These are phyloP conservation scores for Chytridium lagenaria DNA, from an alignment of 371 early-diverging fungal genomes.

Conservation along the genomic window DNA sequence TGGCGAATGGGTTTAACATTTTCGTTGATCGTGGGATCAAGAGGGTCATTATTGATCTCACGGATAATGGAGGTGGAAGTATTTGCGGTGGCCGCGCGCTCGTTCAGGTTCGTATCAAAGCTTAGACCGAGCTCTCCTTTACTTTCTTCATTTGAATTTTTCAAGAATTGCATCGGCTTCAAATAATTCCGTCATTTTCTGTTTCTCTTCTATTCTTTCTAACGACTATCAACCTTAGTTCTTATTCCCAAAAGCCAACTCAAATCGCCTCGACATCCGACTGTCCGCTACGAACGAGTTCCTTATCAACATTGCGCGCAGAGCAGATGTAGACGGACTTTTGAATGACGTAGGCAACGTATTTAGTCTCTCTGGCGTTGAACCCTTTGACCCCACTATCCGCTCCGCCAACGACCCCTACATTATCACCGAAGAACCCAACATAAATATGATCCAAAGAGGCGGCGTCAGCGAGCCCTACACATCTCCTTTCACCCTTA, in stretches of 20 bases:
- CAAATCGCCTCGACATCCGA: not conserved
- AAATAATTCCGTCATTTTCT: too few species aligned
- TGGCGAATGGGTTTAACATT: not conserved
- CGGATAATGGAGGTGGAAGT: not conserved
- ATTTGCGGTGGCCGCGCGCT: not conserved
- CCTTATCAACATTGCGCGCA: not conserved
- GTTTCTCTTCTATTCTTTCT: too few species aligned
- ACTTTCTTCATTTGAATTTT: not conserved
- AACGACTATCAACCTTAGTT: too few species aligned
- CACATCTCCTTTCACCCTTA: not conserved
- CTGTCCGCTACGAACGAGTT: not conserved
- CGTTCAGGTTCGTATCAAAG: not conserved
- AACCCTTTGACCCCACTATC: not conserved
- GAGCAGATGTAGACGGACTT: not conserved
- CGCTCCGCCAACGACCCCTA: not conserved
- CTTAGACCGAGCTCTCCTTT: not conserved
- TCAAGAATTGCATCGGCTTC: too few species aligned
- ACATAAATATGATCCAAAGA: not conserved
- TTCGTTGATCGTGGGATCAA: not conserved
- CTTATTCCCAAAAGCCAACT: not conserved
- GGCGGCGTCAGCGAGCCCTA: slow-evolving; percentile 9
- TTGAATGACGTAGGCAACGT: too few species aligned
- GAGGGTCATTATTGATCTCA: slow-evolving; percentile 6
- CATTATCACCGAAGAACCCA: not conserved
- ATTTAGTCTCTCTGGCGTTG: not conserved